Base-by-base conservation (phyloP, 305 asterid species). In the Andrographis paniculata region DNA sequence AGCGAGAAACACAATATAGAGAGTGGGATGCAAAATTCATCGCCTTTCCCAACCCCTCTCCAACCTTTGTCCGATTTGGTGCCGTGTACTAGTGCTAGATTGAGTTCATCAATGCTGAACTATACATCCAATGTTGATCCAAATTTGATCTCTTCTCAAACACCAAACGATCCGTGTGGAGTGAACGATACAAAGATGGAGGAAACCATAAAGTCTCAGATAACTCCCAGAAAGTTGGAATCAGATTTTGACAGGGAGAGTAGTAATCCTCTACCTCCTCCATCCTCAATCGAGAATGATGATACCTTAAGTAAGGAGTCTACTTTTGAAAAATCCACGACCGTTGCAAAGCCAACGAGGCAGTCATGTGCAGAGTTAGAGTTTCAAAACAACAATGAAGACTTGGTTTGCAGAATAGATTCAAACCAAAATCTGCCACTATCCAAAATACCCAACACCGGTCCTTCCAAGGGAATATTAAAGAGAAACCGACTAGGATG, bases 401-500 rank as follows among this genome's bases (percentile, higher is more conserved):
- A 56, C 14, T 56, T 53, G 13, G 13, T 31, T 24, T 45, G 45
- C 50, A 42, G 52, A 42, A 67, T 62, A 61, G 14, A 48, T 20
- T 45, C 33, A 28, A 50, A 52, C 44, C 61, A 59, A 59, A 55
- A 57, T 47, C 43, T 65, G 0, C 27, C 42, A 38, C 59, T 21
- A 21, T 18, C 1, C 6, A 63, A 58, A 54, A 61, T 49, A 63
- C 51, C 62, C 45, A 46, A n/a, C 21, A 49, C 47, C 24, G 53
- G 55, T 55, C 53, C 60, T 54, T 20, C n/a, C 14, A 80, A 63
- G 67, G 94, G 96, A 47, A 76, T 87, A 68, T 69, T 83, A 35
- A 87, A 71, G 77, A 72, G 78, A 63, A 83, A 76, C 53, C 79
- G 75, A 42, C 61, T 66, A 59, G 91, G 93, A 15, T 87, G 96